phyloP scores from a whole-genome alignment of 2,329 filamentous ascomycete species.

The Fusarium foetens region DNA sequence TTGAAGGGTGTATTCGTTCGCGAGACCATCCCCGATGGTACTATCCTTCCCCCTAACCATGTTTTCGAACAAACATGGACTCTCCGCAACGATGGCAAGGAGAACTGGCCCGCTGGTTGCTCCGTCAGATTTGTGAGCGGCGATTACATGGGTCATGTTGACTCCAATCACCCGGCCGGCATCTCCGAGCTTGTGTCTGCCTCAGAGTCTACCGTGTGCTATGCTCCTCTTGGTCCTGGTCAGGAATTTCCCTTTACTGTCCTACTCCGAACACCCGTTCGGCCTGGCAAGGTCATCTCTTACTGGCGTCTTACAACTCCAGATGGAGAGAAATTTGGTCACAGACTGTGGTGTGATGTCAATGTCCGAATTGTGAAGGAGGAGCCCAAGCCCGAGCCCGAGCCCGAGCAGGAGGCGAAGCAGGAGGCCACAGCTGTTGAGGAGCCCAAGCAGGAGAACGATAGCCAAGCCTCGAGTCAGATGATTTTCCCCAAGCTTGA shows the following conservation, averaged over 20 bases:
- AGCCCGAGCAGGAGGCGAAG: conserved; percentile 41
- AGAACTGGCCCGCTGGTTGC: conserved; percentile 87
- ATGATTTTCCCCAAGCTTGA: conserved; percentile 99
- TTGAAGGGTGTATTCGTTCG: conserved; percentile 73
- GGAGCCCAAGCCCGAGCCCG: conserved; percentile 31
- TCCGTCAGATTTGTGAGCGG: conserved; percentile 92
- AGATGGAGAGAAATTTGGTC: conserved; percentile 85
- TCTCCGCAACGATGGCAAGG: conserved; percentile 82
- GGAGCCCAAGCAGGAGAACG: conserved; percentile 47
- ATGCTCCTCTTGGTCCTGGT: conserved; percentile 74
- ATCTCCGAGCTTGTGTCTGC: conserved; percentile 80
- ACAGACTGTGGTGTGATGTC: conserved; percentile 95
- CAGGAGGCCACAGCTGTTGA: conserved; percentile 32
- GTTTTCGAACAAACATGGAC: conserved; percentile 93
- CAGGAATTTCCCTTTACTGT: conserved; percentile 85
- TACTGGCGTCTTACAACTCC: conserved; percentile 94
- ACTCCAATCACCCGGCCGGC: conserved; percentile 81
- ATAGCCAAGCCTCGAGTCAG: conserved; percentile 55
- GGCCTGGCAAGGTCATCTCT: conserved; percentile 83
- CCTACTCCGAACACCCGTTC: conserved; percentile 80
- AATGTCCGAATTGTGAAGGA: conserved; percentile 66
- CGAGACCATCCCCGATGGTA: conserved; percentile 84
- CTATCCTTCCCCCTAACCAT: conserved; percentile 73
- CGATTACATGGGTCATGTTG: conserved; percentile 94
- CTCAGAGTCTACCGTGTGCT: conserved; percentile 83